These are phyloP conservation scores for Pontederia paniculata DNA, from an alignment of 176 grass and related monocot species.

Conservation along the genomic window DNA sequence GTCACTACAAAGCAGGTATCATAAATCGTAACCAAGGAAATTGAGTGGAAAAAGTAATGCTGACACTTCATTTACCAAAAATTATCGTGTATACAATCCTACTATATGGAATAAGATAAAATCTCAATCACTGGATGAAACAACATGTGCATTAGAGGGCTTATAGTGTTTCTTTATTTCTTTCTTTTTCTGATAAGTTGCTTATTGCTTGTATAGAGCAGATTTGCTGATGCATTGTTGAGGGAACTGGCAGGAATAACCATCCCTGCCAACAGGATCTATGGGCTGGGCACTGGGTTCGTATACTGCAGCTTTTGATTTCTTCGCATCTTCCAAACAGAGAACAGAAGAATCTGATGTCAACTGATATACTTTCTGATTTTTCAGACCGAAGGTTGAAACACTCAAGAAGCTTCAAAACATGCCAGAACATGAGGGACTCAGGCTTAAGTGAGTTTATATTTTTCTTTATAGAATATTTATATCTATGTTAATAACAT, in stretches of 20 bases:
- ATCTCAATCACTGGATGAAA: too few species aligned
- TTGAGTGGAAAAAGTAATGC: too few species aligned
- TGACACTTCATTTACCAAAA: too few species aligned
- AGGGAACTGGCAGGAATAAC: slow-evolving; percentile 68
- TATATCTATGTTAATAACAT: neutral
- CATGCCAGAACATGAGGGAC: slow-evolving; percentile 54
- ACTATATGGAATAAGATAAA: too few species aligned
- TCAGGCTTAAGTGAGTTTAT: slow-evolving; percentile 62
- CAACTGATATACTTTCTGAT: slow-evolving; percentile 18
- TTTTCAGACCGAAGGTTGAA: slow-evolving; percentile 70
- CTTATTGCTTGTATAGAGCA: slow-evolving; percentile 31
- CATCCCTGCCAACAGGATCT: slow-evolving; percentile 67
- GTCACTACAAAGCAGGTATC: slow-evolving; percentile 94
- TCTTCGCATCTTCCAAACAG: neutral
- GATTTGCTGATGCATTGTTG: slow-evolving; percentile 80
- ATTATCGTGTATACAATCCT: too few species aligned
- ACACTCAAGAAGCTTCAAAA: slow-evolving; percentile 67
- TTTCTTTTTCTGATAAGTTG: too few species aligned
- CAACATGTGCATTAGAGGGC: too few species aligned
- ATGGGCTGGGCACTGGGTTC: slow-evolving; percentile 86
- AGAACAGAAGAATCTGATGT: slow-evolving; percentile 4
- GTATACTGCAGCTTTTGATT: slow-evolving; percentile 14
- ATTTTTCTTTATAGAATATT: neutral
- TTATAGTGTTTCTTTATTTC: too few species aligned
- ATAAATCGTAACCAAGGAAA: neutral